Evolutionary conservation across 768 basidiomycete species (phyloP).

Genomic region (Suillus americanus): DNA sequence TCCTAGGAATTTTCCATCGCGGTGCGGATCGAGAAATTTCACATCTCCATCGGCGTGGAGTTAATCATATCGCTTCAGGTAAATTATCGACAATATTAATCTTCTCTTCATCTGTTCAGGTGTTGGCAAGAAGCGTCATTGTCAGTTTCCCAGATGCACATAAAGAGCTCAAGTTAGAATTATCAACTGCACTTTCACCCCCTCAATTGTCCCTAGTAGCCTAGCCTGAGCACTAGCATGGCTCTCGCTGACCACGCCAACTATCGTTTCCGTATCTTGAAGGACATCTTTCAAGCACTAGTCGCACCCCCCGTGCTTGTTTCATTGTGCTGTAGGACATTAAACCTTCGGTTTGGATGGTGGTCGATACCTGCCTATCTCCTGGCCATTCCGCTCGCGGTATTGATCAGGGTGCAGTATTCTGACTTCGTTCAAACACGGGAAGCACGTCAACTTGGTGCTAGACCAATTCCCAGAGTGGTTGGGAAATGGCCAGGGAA

Average conservation of each 20-base stretch:
- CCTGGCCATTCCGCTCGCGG: conserved; percentile 42
- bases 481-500: conserved; percentile 79
- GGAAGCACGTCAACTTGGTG: conserved; percentile 49
- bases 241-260: conserved; percentile 6
- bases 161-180: not conserved
- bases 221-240: conserved; percentile 2
- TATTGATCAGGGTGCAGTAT: conserved; percentile 35
- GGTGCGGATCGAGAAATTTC: not conserved
- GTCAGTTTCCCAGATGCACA: not conserved
- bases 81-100: not conserved
- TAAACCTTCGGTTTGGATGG: conserved; percentile 33
- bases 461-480: conserved; percentile 54
- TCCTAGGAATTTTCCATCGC: not conserved
- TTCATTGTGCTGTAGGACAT: conserved; percentile 28
- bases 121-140: not conserved
- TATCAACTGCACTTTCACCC: not conserved
- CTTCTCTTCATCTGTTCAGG: not conserved
- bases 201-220: not conserved
- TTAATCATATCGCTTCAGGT: not conserved
- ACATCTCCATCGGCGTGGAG: not conserved
- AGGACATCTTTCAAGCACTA: conserved; percentile 43
- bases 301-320: conserved; percentile 42
- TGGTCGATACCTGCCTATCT: conserved; percentile 39
- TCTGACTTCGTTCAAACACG: conserved; percentile 36
- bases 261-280: conserved; percentile 52